A percentile compares a stretch with the other conserved stretches of the same genome.
These are phyloP conservation scores for Blastocystis sp. DNA, from an alignment of 352 stramenopile species.

Conservation along the genomic window DNA sequence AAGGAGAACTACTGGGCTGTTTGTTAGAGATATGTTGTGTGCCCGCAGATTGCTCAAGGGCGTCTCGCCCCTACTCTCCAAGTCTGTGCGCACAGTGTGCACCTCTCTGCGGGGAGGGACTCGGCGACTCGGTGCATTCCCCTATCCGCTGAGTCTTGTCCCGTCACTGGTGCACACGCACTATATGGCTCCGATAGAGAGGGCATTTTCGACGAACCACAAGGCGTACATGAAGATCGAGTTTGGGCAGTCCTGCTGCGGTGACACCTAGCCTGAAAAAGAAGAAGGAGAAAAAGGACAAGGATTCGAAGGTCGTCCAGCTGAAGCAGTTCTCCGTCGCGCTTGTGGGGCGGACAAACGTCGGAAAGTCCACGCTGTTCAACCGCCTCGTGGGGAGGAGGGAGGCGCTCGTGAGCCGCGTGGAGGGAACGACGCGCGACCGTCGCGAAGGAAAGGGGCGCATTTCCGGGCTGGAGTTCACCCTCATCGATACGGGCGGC, in stretches of 20 bases:
- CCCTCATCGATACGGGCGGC: conserved; percentile 75
- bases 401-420: conserved; percentile 80
- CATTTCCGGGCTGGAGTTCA: conserved; percentile 74
- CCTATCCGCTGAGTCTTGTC: neutral
- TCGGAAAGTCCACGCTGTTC: conserved; percentile 81
- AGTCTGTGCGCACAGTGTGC: neutral
- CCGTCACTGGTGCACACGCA: neutral
- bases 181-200: neutral
- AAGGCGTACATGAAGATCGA: conserved; percentile 67
- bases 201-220: conserved; percentile 26
- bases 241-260: neutral
- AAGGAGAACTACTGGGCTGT: neutral
- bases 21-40: neutral
- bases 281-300: conserved; percentile 65
- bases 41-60: too few species aligned
- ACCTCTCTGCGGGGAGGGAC: neutral
- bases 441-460: conserved; percentile 77
- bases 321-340: conserved; percentile 78
- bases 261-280: conserved; percentile 59
- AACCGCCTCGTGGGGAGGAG: conserved; percentile 81
- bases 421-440: conserved; percentile 85
- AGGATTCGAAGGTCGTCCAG: conserved; percentile 50
- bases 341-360: conserved; percentile 84
- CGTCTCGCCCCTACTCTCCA: too few species aligned
- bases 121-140: neutral